Evolutionary conservation across 768 basidiomycete species (phyloP).

Genomic region (Suillus alpinus): DNA sequence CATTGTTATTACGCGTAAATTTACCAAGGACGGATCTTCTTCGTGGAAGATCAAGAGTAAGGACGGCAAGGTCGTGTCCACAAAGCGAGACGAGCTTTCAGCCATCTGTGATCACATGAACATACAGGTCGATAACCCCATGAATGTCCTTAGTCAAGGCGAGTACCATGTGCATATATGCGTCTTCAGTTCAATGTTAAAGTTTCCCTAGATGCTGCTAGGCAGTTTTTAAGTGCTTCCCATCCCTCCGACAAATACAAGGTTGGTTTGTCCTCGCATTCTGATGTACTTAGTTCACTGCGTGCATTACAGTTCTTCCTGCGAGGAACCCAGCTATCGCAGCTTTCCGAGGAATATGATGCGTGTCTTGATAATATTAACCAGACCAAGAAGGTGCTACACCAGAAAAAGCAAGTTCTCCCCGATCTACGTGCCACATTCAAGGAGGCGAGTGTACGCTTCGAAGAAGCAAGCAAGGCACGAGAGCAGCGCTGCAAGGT

Average conservation of each 20-base stretch:
- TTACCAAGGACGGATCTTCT: slow-evolving; percentile 72
- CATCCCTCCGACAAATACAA: slow-evolving; percentile 85
- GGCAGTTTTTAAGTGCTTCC: slow-evolving; percentile 82
- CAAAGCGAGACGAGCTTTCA: slow-evolving; percentile 79
- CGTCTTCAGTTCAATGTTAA: background rate
- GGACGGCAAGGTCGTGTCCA: slow-evolving; percentile 64
- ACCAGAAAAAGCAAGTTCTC: slow-evolving; percentile 70
- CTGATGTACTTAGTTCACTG: background rate
- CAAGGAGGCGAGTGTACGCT: slow-evolving; percentile 55
- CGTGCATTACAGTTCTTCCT: slow-evolving; percentile 75
- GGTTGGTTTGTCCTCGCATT: slow-evolving; percentile 38
- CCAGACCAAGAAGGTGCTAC: slow-evolving; percentile 61
- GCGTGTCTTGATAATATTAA: slow-evolving; percentile 70
- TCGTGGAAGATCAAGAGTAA: slow-evolving; percentile 81
- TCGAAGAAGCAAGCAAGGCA: slow-evolving; percentile 73
- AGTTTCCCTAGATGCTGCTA: slow-evolving; percentile 29
- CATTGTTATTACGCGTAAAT: slow-evolving; percentile 80
- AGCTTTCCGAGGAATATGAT: slow-evolving; percentile 86
- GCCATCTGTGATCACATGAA: slow-evolving; percentile 95
- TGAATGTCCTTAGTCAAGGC: slow-evolving; percentile 93
- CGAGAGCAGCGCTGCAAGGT: slow-evolving; percentile 65
- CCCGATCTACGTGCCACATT: slow-evolving; percentile 69
- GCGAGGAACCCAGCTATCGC: slow-evolving; percentile 85
- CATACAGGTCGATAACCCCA: slow-evolving; percentile 94
- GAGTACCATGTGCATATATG: background rate